Base-by-base conservation (phyloP, 371 early-diverging fungal genomes). In the Haplosporangium sp. region DNA sequence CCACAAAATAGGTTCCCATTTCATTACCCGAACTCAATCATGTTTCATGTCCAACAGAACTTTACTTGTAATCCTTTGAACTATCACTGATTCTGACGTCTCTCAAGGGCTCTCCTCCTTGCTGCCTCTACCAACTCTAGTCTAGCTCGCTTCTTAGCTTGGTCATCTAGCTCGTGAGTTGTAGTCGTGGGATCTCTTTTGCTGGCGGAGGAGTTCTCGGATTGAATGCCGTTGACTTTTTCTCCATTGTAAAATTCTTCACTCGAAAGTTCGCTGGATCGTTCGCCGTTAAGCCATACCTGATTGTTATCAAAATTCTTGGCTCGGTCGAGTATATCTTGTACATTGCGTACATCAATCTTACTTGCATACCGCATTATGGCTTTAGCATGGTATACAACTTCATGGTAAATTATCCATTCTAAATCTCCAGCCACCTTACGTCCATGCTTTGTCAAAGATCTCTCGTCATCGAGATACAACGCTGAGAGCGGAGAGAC, bases 381-480 rank as follows among this genome's bases (percentile, higher is more conserved):
- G 0, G 92, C 92, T 47, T 86, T 87, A 65, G 84, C 89, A 9
- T 93, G 92, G 61, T 89, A 93, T 6, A 90, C 86, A 2, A 92
- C 85, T 38, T 90, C 86, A 59, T 88, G 90, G 64, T 94, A 96
- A 27, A 95, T 78, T 20, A 95, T 91, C 95, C 94, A 96, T 27
- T 95, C 95, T 34, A 93, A 63, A 39, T 88, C 86, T 0, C 86
- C 81, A 0, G 74, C 64, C 19, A 81, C 81, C 9, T 65, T 74
- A 6, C 81, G 74, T 39, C 81, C 81, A 15, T 74, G 69, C 66
- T 81, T 81, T 1, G 85, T 71, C 68, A 79, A 77, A 48, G 84
- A 82, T 37, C 82, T 74, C 50, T 87, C 88, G 57, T 86, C 74
- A 75, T 87, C 86, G 8, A 88, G 75, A 45, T 77, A 70, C 20